Conservation (phyloP, 23 red algal species). For the Cyanidiococcus yangmingshanensis region DNA sequence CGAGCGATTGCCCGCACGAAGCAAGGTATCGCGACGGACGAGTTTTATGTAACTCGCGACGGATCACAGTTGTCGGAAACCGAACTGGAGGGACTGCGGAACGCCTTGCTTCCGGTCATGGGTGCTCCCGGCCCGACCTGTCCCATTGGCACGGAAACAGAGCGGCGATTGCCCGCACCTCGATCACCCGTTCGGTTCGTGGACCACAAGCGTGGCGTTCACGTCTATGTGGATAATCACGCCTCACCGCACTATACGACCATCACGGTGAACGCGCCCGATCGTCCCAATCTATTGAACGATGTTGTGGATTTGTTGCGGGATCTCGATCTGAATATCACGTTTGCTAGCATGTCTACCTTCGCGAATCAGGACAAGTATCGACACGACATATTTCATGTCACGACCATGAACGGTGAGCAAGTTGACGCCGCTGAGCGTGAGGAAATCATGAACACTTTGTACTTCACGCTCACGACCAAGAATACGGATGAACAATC, state of each 20-base stretch:
- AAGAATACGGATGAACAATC: constrained; percentile 6
- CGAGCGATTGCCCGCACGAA: constrained; percentile 15
- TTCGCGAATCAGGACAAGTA: background rate
- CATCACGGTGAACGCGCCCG: constrained; percentile 20
- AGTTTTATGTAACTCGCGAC: constrained; percentile 20
- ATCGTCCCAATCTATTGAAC: background rate
- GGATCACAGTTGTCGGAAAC: constrained; percentile 18
- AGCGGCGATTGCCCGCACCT: background rate
- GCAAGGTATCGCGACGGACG: constrained; percentile 4
- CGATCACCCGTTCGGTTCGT: background rate
- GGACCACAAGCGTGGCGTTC: constrained; percentile 17
- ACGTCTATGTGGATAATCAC: constrained; percentile 22
- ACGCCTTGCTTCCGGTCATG: background rate
- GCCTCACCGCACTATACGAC: constrained; percentile 5
- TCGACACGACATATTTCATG: constrained; percentile 30
- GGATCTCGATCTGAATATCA: constrained; percentile 29
- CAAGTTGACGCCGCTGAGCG: constrained; percentile 8
- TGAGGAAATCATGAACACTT: constrained; percentile 17
- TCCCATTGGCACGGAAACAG: background rate
- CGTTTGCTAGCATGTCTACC: constrained; percentile 7
- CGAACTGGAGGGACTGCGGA: constrained; percentile 14
- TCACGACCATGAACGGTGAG: constrained; percentile 11
- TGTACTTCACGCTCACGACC: constrained; percentile 24
- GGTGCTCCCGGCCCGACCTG: background rate
- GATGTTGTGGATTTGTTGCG: constrained; percentile 16